These are phyloP conservation scores for Porogramme epimiltina DNA, from an alignment of 1,284 basidiomycete genomes.

Conservation along the genomic window DNA sequence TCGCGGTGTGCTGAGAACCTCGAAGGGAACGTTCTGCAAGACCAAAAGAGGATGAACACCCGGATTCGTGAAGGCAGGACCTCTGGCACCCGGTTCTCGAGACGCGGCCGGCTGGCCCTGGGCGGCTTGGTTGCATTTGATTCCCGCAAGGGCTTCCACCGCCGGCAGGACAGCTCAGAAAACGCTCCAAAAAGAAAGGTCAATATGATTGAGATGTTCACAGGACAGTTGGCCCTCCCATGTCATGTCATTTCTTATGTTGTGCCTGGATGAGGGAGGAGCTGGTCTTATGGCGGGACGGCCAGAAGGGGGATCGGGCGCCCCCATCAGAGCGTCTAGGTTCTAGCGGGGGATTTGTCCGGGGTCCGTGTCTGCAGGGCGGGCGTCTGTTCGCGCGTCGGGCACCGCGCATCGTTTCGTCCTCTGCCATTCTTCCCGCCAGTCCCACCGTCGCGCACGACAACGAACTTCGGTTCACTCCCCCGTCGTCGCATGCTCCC, in stretches of 20 bases:
- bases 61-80: constrained; percentile 1
- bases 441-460: constrained; percentile 18
- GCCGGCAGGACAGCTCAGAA: too few species aligned
- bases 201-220: too few species aligned
- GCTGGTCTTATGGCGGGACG: too few species aligned
- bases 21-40: constrained; percentile 9
- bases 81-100: constrained; percentile 16
- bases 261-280: too few species aligned
- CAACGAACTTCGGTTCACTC: constrained; percentile 21
- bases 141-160: too few species aligned
- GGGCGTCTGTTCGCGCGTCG: not conserved
- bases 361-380: constrained; percentile 11
- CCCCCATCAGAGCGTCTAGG: constrained; percentile 15
- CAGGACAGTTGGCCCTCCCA: too few species aligned
- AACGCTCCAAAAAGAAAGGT: too few species aligned
- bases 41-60: constrained; percentile 12
- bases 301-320: not conserved
- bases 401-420: not conserved
- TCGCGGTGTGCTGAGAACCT: not conserved
- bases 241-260: too few species aligned
- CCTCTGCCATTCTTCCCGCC: not conserved
- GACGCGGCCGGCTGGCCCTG: not conserved
- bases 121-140: too few species aligned
- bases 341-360: constrained; percentile 5
- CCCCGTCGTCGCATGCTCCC: constrained; percentile 30